Conservation (phyloP, 2,329 filamentous ascomycete species). For the Ceratocystis variospora region DNA sequence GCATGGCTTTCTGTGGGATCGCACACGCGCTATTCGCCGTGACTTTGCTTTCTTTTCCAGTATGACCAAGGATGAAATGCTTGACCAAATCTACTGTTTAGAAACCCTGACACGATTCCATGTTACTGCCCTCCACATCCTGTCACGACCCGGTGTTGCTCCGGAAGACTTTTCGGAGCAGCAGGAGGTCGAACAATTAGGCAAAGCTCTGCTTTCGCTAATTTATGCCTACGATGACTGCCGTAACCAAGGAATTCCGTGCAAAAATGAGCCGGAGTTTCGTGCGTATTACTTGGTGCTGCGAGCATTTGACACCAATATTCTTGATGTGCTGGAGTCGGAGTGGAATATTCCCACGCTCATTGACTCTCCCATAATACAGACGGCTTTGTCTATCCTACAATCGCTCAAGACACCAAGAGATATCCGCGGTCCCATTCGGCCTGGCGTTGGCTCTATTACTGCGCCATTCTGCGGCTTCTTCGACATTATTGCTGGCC, state of each 20-base stretch:
- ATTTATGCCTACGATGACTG: slow-evolving; percentile 55
- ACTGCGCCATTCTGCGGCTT: slow-evolving; percentile 35
- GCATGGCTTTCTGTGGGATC: slow-evolving; percentile 55
- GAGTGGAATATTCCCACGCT: slow-evolving; percentile 44
- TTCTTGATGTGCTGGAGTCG: slow-evolving; percentile 39
- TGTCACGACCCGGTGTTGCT: slow-evolving; percentile 42
- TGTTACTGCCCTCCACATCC: slow-evolving; percentile 48
- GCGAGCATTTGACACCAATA: slow-evolving; percentile 44
- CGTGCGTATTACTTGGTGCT: slow-evolving; percentile 51
- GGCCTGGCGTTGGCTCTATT: slow-evolving; percentile 26
- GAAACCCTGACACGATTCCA: slow-evolving; percentile 56
- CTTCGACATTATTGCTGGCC: slow-evolving; percentile 45
- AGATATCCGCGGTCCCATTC: slow-evolving; percentile 43
- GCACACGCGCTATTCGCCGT: slow-evolving; percentile 51
- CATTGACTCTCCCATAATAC: slow-evolving; percentile 42
- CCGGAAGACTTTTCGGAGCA: slow-evolving; percentile 51
- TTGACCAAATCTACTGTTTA: slow-evolving; percentile 46
- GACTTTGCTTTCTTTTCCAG: slow-evolving; percentile 56
- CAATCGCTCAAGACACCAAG: slow-evolving; percentile 46
- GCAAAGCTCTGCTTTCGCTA: slow-evolving; percentile 50
- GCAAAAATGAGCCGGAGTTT: slow-evolving; percentile 52
- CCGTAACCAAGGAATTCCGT: slow-evolving; percentile 41
- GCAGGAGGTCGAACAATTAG: slow-evolving; percentile 54
- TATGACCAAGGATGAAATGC: slow-evolving; percentile 42
- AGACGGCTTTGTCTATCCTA: slow-evolving; percentile 46